Conservation (phyloP, 768 basidiomycete genomes). For the Tubosaeta brunneosetosa region DNA sequence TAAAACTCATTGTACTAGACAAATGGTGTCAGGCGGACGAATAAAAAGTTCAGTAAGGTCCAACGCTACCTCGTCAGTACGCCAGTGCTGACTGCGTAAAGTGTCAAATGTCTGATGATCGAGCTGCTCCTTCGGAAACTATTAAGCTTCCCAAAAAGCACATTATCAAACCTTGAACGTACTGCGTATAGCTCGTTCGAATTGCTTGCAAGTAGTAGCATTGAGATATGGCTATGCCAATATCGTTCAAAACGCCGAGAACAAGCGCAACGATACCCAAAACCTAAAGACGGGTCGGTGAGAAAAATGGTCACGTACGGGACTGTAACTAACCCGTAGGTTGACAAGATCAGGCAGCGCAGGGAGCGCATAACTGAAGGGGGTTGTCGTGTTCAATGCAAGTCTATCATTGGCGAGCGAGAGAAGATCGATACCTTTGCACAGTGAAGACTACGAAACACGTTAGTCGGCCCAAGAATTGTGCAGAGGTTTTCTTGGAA, state of each 20-base stretch:
- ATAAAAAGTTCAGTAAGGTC: not conserved
- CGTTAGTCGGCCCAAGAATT: not conserved
- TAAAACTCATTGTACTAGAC: constrained; percentile 31
- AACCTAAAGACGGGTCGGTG: constrained; percentile 27
- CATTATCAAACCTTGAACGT: constrained; percentile 10
- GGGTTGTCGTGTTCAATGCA: not conserved
- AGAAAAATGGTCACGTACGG: not conserved
- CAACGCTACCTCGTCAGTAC: constrained; percentile 50
- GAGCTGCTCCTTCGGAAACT: constrained; percentile 43
- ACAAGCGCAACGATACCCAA: constrained; percentile 46
- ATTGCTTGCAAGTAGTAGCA: constrained; percentile 52
- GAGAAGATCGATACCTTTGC: constrained; percentile 32
- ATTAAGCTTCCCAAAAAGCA: not conserved
- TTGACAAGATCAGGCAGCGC: constrained; percentile 38
- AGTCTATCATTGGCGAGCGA: not conserved
- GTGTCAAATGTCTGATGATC: constrained; percentile 49
- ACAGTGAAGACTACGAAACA: constrained; percentile 38
- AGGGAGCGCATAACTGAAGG: constrained; percentile 37
- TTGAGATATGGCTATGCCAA: constrained; percentile 46
- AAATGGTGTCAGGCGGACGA: not conserved
- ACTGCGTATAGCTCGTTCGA: constrained; percentile 46
- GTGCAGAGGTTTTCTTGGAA: not conserved
- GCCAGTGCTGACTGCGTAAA: constrained; percentile 64
- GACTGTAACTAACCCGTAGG: constrained; percentile 39
- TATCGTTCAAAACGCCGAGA: constrained; percentile 48